A percentile compares a stretch with the other conserved stretches of the same genome.
These are phyloP conservation scores for Flaveria brownii DNA, from an alignment of 129 eudicot genomes.

Conservation along the genomic window DNA sequence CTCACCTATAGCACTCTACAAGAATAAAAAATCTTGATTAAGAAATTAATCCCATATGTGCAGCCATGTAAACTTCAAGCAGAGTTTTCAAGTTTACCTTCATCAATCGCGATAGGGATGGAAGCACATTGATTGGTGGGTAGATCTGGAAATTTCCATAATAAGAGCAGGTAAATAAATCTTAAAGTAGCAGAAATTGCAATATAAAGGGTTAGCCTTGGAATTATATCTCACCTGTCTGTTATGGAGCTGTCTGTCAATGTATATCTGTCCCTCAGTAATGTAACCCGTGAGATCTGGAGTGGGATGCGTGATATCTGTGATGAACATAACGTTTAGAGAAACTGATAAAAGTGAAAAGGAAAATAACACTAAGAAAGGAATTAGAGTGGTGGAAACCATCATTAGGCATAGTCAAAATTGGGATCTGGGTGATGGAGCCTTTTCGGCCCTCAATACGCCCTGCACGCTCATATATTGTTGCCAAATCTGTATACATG, in stretches of 20 bases:
- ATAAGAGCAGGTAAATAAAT: slow-evolving; percentile 11
- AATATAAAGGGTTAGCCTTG: slow-evolving; percentile 3
- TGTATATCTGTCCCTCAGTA: slow-evolving; percentile 96
- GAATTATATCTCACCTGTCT: slow-evolving; percentile 59
- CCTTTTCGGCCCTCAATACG: slow-evolving; percentile 98
- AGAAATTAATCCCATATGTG: slow-evolving; percentile 9
- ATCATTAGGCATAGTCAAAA: slow-evolving; percentile 96
- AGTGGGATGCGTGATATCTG: slow-evolving; percentile 98
- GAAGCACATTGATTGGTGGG: slow-evolving; percentile 98
- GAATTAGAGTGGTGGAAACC: slow-evolving; percentile 37
- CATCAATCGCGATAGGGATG: slow-evolving; percentile 96
- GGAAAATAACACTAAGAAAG: neutral
- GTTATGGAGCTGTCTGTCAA: slow-evolving; percentile 91
- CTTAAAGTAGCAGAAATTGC: neutral
- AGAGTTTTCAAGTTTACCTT: slow-evolving; percentile 52
- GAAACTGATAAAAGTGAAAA: neutral
- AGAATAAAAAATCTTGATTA: slow-evolving; percentile 7
- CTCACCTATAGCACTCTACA: slow-evolving; percentile 99
- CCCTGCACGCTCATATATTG: slow-evolving; percentile 97
- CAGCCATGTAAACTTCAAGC: neutral
- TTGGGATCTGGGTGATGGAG: slow-evolving; percentile 96
- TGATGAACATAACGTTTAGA: slow-evolving; percentile 21
- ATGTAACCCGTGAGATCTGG: slow-evolving; percentile 99
- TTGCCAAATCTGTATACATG: slow-evolving; percentile 99
- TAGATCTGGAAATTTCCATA: slow-evolving; percentile 60